Evolutionary conservation across 2,329 filamentous ascomycete genomes (phyloP).

Genomic region (Monilinia vaccinii-corymbosi): DNA sequence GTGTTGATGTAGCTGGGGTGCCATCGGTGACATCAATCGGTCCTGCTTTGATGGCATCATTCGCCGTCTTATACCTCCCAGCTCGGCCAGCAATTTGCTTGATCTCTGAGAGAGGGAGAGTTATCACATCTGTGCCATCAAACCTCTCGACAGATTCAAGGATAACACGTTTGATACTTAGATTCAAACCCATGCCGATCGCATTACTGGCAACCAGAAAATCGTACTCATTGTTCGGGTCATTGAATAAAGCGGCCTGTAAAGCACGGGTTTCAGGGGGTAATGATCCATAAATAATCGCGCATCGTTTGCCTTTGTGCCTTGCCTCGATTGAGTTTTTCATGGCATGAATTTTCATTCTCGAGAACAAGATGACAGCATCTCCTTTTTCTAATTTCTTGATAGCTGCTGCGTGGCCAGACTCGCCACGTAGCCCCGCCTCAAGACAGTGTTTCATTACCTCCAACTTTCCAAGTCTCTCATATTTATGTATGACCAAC

Average conservation of each 20-base stretch:
- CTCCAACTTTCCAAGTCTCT: slow-evolving; percentile 71
- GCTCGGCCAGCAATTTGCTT: slow-evolving; percentile 95
- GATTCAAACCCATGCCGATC: slow-evolving; percentile 93
- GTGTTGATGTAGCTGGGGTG: not conserved
- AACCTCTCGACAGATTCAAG: slow-evolving; percentile 73
- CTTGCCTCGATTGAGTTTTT: slow-evolving; percentile 66
- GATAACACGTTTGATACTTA: slow-evolving; percentile 84
- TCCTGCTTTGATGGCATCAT: slow-evolving; percentile 37
- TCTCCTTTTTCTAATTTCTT: slow-evolving; percentile 61
- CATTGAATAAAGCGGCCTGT: slow-evolving; percentile 89
- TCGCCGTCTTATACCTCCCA: slow-evolving; percentile 71
- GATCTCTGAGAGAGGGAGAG: slow-evolving; percentile 64
- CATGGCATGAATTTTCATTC: slow-evolving; percentile 70
- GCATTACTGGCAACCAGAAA: slow-evolving; percentile 90
- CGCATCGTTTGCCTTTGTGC: slow-evolving; percentile 67
- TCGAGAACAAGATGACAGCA: slow-evolving; percentile 79
- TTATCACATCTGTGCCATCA: slow-evolving; percentile 47
- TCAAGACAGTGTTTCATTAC: slow-evolving; percentile 48
- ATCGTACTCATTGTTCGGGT: slow-evolving; percentile 92
- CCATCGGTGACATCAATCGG: slow-evolving; percentile 1
- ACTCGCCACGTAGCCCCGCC: slow-evolving; percentile 34
- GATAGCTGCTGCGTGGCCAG: not conserved
- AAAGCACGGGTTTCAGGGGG: slow-evolving; percentile 88
- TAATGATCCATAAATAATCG: slow-evolving; percentile 85
- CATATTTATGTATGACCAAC: slow-evolving; percentile 71